Evolutionary conservation across 345 rosid genomes (phyloP).

Genomic region (Iberis pinnata): DNA sequence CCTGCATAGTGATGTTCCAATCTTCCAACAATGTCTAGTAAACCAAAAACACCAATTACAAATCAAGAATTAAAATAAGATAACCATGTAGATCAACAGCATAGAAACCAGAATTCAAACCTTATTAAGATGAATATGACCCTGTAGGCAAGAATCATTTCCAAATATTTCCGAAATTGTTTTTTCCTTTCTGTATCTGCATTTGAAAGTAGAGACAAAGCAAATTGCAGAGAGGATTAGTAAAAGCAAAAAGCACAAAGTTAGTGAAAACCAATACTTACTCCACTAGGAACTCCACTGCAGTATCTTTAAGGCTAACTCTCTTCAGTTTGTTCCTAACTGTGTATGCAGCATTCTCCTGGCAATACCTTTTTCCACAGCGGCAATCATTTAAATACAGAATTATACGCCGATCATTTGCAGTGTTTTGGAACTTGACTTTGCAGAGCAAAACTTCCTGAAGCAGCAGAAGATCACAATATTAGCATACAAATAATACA

Average conservation of each 20-base stretch:
- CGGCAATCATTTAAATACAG: slow-evolving; percentile 59
- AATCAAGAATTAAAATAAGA: slow-evolving; percentile 18
- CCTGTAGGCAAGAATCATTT: slow-evolving; percentile 53
- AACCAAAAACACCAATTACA: slow-evolving; percentile 23
- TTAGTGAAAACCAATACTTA: slow-evolving; percentile 35
- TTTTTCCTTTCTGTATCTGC: slow-evolving; percentile 54
- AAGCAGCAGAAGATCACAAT: slow-evolving; percentile 11
- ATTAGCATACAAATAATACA: slow-evolving; percentile 8
- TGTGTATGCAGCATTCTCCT: slow-evolving; percentile 57
- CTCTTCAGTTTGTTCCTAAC: slow-evolving; percentile 73
- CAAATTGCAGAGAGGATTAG: slow-evolving; percentile 10
- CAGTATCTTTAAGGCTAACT: slow-evolving; percentile 68
- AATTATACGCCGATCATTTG: slow-evolving; percentile 62
- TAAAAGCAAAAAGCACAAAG: slow-evolving; percentile 3
- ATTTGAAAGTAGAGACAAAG: slow-evolving; percentile 14
- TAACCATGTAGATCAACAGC: slow-evolving; percentile 8
- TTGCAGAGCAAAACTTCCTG: slow-evolving; percentile 90
- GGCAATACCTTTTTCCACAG: slow-evolving; percentile 74
- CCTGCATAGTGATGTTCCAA: slow-evolving; percentile 47
- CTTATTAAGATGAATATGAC: slow-evolving; percentile 75
- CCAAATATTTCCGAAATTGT: slow-evolving; percentile 38
- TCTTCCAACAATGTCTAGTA: slow-evolving; percentile 48
- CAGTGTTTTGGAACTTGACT: slow-evolving; percentile 65
- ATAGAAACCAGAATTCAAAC: slow-evolving; percentile 32
- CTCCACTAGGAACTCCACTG: slow-evolving; percentile 64